Percentiles rank a stretch among this genome's conserved stretches.
Evolutionary conservation across 2,329 filamentous ascomycete species (phyloP).

Genomic region (Emergomyces orientalis): DNA sequence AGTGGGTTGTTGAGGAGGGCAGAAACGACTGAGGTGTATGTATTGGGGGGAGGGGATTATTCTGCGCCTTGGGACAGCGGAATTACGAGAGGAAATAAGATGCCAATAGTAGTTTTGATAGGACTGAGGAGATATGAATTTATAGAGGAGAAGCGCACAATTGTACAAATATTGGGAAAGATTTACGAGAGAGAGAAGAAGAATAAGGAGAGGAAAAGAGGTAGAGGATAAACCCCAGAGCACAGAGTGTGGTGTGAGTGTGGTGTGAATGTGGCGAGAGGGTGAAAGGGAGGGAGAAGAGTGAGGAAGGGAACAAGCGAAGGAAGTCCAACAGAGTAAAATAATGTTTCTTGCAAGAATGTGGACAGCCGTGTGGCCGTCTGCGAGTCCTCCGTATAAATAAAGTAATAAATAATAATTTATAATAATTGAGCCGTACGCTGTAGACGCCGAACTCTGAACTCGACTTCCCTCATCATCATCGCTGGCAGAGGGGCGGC

Average conservation of each 20-base stretch:
- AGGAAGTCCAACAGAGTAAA: too few species aligned
- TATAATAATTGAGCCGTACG: too few species aligned
- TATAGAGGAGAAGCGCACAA: neutral
- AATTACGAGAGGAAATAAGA: neutral
- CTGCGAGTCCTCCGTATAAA: too few species aligned
- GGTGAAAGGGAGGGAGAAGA: neutral
- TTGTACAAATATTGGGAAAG: neutral
- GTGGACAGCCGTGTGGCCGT: too few species aligned
- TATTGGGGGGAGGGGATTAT: neutral
- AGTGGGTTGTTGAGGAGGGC: neutral
- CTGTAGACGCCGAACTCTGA: too few species aligned
- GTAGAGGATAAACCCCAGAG: neutral
- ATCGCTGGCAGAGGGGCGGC: too few species aligned
- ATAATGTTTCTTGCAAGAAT: too few species aligned
- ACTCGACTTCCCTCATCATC: too few species aligned
- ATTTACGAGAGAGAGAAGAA: neutral
- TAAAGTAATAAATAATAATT: too few species aligned
- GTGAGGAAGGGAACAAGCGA: too few species aligned
- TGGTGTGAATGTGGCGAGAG: neutral
- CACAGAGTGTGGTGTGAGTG: too few species aligned
- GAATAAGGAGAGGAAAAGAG: neutral
- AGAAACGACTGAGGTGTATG: neutral
- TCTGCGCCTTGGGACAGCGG: neutral
- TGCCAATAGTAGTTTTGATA: neutral
- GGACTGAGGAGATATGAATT: neutral